Percentiles rank a stretch among this genome's conserved stretches.
Conservation (phyloP, 257 asterid species). For the Solanum chiquidenum region DNA sequence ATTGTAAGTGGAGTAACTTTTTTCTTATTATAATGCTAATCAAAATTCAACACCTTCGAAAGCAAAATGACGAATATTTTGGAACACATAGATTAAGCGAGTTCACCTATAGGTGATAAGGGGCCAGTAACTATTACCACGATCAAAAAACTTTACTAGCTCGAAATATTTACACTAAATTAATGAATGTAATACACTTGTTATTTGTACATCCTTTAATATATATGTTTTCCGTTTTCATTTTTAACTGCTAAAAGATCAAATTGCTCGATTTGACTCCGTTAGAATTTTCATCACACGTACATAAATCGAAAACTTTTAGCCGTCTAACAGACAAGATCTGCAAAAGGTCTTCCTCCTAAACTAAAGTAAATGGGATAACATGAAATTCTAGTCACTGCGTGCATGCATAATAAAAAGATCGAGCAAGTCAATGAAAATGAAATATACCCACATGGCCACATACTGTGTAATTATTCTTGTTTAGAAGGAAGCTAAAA, state of each 20-base stretch:
- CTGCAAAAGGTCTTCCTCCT: background rate
- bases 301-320: background rate
- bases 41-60: background rate
- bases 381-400: background rate
- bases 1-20: background rate
- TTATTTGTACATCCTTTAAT: background rate
- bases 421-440: background rate
- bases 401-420: background rate
- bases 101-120: background rate
- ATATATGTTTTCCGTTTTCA: background rate
- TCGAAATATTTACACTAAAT: no score
- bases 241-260: background rate
- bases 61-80: background rate
- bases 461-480: background rate
- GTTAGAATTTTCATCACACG: background rate
- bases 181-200: no score
- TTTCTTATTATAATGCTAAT: background rate
- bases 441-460: background rate
- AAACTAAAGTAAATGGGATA: background rate
- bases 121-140: background rate
- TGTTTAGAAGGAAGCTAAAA: background rate
- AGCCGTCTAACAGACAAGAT: background rate
- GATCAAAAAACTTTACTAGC: background rate
- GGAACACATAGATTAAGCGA: no score
- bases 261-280: background rate